phyloP scores from a whole-genome alignment of 768 basidiomycete genomes.

The Dioszegia hungarica region DNA sequence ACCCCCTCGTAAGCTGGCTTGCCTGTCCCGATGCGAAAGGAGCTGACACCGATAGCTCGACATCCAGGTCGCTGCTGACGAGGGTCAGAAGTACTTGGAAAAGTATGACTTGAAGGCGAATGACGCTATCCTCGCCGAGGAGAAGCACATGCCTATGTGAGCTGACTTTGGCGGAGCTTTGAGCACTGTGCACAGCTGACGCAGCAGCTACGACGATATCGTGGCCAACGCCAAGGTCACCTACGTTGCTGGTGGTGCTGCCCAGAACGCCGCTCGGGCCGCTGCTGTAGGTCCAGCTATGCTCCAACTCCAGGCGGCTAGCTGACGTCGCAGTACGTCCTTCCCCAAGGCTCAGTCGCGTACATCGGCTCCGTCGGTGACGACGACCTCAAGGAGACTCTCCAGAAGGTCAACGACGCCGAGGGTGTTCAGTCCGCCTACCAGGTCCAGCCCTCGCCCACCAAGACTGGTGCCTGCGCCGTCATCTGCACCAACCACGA shows the following conservation, averaged over 20 bases:
- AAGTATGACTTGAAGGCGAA: constrained; percentile 90
- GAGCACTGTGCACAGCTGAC: neutral
- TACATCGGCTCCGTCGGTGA: constrained; percentile 92
- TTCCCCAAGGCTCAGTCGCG: constrained; percentile 81
- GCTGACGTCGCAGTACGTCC: constrained; percentile 64
- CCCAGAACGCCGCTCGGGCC: constrained; percentile 92
- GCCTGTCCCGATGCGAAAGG: no score
- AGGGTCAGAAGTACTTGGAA: constrained; percentile 74
- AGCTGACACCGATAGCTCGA: constrained; percentile 53
- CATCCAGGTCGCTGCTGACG: constrained; percentile 69
- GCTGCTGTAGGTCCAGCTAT: constrained; percentile 69
- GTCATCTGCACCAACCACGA: constrained; percentile 91
- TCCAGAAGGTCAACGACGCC: constrained; percentile 81
- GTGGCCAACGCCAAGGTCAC: constrained; percentile 67
- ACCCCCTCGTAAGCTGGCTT: constrained; percentile 66
- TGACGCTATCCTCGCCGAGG: constrained; percentile 90
- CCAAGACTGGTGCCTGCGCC: constrained; percentile 92
- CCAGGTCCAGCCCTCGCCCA: constrained; percentile 70
- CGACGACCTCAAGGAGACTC: constrained; percentile 83
- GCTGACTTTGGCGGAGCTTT: constrained; percentile 34
- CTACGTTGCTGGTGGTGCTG: constrained; percentile 94
- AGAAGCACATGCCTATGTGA: constrained; percentile 81
- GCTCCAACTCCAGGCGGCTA: no score
- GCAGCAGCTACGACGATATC: constrained; percentile 77
- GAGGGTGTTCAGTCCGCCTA: constrained; percentile 87